These are phyloP conservation scores for Metschnikowia drakensbergensis DNA, from an alignment of 805 yeast species.

Conservation along the genomic window DNA sequence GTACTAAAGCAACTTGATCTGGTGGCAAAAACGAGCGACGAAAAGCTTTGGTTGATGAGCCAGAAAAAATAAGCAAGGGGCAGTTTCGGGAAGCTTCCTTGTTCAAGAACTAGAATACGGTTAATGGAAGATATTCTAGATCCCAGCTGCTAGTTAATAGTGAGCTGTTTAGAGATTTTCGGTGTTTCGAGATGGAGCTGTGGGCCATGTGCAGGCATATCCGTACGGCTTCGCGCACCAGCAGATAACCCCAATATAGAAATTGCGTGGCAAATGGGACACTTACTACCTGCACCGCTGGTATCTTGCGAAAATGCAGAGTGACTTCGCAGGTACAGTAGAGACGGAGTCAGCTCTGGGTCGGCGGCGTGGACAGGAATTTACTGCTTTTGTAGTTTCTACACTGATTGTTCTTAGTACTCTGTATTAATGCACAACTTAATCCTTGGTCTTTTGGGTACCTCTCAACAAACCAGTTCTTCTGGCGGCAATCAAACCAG, in stretches of 20 bases:
- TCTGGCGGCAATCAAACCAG: slow-evolving; percentile 99
- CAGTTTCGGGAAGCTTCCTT: background rate
- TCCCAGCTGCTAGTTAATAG: background rate
- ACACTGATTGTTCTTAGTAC: slow-evolving; percentile 2
- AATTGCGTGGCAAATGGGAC: background rate
- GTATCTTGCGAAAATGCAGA: too few relatives aligned
- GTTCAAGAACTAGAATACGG: background rate
- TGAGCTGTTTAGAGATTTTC: background rate
- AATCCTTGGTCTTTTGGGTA: slow-evolving; percentile 79
- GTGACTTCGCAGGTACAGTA: too few relatives aligned
- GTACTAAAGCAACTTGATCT: background rate
- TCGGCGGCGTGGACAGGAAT: too few relatives aligned
- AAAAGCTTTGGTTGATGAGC: background rate
- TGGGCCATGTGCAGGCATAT: background rate
- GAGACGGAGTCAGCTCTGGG: too few relatives aligned
- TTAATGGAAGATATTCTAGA: background rate
- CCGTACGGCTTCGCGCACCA: slow-evolving; percentile 5
- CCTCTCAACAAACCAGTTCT: slow-evolving; percentile 99
- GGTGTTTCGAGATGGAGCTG: background rate
- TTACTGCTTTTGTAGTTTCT: background rate
- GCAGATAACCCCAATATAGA: slow-evolving; percentile 2
- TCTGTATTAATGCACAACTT: slow-evolving; percentile 23
- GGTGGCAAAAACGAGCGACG: background rate
- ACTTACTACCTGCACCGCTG: too few relatives aligned
- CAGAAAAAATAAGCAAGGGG: background rate